Percentiles rank a stretch among this genome's conserved stretches.
These are phyloP conservation scores for Aureobasidium mangrovei DNA, from an alignment of 2,329 filamentous ascomycete species.

Conservation along the genomic window DNA sequence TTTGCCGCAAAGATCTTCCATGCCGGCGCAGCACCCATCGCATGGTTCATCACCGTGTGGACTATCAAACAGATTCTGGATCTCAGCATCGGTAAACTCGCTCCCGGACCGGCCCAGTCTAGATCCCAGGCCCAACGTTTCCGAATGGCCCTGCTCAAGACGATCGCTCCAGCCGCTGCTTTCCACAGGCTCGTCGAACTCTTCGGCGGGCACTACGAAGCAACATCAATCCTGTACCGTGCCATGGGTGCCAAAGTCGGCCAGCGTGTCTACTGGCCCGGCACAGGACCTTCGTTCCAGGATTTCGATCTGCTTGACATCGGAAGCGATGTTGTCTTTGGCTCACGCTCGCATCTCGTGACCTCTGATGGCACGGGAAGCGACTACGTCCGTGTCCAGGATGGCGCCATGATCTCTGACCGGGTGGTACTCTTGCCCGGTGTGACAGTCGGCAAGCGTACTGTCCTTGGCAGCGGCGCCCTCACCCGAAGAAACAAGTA, in stretches of 20 bases:
- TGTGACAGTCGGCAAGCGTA: conserved; percentile 39
- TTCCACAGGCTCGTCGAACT: conserved; percentile 43
- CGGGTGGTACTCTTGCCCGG: conserved; percentile 46
- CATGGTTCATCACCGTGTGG: conserved; percentile 38
- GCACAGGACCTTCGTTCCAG: conserved; percentile 44
- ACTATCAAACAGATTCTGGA: conserved; percentile 36
- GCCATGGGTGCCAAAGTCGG: conserved; percentile 46
- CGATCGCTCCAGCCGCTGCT: conserved; percentile 35
- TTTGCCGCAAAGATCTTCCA: conserved; percentile 41
- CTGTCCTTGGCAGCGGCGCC: conserved; percentile 47
- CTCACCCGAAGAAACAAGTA: conserved; percentile 38
- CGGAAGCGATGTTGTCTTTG: conserved; percentile 52
- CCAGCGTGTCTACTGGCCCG: conserved; percentile 49
- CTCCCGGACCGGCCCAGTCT: conserved; percentile 25
- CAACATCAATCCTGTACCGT: conserved; percentile 43
- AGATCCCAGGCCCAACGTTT: conserved; percentile 36
- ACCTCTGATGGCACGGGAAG: conserved; percentile 46
- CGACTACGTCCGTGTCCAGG: conserved; percentile 39
- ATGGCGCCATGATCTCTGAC: conserved; percentile 49
- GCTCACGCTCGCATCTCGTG: conserved; percentile 45
- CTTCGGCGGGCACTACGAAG: conserved; percentile 48
- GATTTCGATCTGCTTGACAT: conserved; percentile 49
- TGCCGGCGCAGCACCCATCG: conserved; percentile 34
- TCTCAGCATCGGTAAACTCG: conserved; percentile 31
- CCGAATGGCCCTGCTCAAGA: conserved; percentile 37